Evolutionary conservation across 768 basidiomycete genomes (phyloP).

Genomic region (Holtermannia corniformis): DNA sequence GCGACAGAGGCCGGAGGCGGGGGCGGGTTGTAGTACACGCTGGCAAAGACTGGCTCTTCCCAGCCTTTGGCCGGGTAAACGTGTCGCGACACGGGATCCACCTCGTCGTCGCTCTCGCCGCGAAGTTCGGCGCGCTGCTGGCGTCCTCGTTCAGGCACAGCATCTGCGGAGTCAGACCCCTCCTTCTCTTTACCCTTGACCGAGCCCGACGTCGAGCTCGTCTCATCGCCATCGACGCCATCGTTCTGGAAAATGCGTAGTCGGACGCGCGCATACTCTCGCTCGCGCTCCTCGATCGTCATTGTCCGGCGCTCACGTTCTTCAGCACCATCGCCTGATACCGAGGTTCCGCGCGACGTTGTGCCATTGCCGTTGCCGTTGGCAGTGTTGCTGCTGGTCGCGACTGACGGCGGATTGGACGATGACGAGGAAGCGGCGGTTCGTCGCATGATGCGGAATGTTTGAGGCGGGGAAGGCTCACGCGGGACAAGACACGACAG

Average conservation of each 20-base stretch:
- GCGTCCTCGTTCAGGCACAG: neutral
- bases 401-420: neutral
- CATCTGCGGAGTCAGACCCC: neutral
- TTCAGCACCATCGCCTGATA: conserved; percentile 9
- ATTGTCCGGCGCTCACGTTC: conserved; percentile 10
- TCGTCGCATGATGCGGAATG: conserved; percentile 30
- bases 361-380: neutral
- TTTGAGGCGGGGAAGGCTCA: conserved; percentile 13
- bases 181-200: neutral
- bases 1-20: neutral
- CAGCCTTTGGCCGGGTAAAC: conserved; percentile 2
- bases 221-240: neutral
- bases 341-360: conserved; percentile 4
- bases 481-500: conserved; percentile 19
- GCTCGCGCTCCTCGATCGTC: conserved; percentile 31
- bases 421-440: conserved; percentile 1
- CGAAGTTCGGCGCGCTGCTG: neutral
- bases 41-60: neutral
- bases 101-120: conserved; percentile 13
- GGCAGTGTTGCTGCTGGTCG: neutral
- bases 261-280: conserved; percentile 22
- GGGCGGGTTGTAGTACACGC: neutral
- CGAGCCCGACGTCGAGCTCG: neutral
- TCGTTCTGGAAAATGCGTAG: conserved; percentile 25
- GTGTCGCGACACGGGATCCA: conserved; percentile 25